Conservation (phyloP, 1,284 basidiomycete genomes). For the Apiotrichum gamsii region DNA sequence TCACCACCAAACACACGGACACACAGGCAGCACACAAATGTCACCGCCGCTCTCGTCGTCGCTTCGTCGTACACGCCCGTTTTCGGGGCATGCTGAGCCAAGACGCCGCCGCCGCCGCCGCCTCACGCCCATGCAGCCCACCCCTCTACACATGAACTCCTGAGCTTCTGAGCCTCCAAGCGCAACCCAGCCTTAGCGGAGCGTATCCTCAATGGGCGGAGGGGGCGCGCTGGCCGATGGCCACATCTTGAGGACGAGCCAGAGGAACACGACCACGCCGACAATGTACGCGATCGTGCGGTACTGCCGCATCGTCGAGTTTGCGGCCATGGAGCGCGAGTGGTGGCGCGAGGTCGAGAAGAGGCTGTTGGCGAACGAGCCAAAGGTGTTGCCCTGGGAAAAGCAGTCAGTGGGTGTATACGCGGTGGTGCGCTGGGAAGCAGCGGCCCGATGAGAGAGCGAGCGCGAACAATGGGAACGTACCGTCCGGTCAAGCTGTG, state of each 20-base stretch:
- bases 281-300: slow-evolving; percentile 42
- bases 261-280: slow-evolving; percentile 32
- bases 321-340: slow-evolving; percentile 37
- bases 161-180: too few species aligned
- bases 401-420: too few species aligned
- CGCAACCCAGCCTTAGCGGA: too few species aligned
- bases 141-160: too few species aligned
- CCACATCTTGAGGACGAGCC: slow-evolving; percentile 40
- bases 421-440: neutral
- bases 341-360: slow-evolving; percentile 45
- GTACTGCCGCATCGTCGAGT: slow-evolving; percentile 40
- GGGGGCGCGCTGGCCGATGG: neutral
- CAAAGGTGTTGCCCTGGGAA: slow-evolving; percentile 41
- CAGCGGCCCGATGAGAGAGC: neutral
- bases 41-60: too few species aligned
- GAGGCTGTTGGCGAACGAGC: slow-evolving; percentile 40
- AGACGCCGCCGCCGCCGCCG: too few species aligned
- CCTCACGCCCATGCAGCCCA: too few species aligned
- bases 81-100: too few species aligned
- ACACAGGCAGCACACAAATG: too few species aligned
- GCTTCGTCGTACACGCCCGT: too few species aligned
- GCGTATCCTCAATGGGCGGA: neutral
- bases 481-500: slow-evolving; percentile 39
- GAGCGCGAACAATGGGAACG: slow-evolving; percentile 1
- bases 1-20: slow-evolving; percentile 6